Evolutionary conservation across 2,329 filamentous ascomycete genomes (phyloP).

Genomic region (Xylariaceae sp.): DNA sequence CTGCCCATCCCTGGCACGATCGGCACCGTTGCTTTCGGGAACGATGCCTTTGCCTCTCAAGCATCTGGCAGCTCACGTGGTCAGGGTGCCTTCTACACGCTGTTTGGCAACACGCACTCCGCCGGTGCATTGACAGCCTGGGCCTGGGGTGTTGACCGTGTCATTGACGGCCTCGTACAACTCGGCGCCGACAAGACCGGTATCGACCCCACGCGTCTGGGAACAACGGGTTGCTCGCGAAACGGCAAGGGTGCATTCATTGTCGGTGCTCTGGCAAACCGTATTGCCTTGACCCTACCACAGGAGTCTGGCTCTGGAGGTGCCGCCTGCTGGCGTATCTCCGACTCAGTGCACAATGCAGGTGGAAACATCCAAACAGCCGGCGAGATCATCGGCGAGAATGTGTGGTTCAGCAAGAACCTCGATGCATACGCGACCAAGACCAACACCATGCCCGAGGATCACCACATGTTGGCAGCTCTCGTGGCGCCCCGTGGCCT

Average conservation of each 20-base stretch:
- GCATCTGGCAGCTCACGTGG: constrained; percentile 44
- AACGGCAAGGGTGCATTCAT: constrained; percentile 63
- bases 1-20: constrained; percentile 53
- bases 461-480: constrained; percentile 56
- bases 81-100: constrained; percentile 54
- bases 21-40: constrained; percentile 56
- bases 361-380: constrained; percentile 60
- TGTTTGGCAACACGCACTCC: constrained; percentile 52
- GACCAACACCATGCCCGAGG: constrained; percentile 46
- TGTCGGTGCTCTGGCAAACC: constrained; percentile 54
- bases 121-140: constrained; percentile 58
- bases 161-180: constrained; percentile 57
- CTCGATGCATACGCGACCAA: constrained; percentile 50
- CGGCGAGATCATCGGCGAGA: constrained; percentile 54
- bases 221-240: constrained; percentile 60
- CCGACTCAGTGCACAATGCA: constrained; percentile 44
- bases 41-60: constrained; percentile 55
- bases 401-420: constrained; percentile 58
- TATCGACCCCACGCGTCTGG: constrained; percentile 48
- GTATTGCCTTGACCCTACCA: constrained; percentile 58
- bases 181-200: constrained; percentile 39
- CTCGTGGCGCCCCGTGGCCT: constrained; percentile 54
- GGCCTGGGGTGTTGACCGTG: constrained; percentile 59
- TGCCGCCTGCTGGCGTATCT: constrained; percentile 58
- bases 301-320: constrained; percentile 61